Evolutionary conservation across 768 basidiomycete genomes (phyloP), one percentile per base, ranked within the genome.

Genomic region (Leccinellum luteum): DNA sequence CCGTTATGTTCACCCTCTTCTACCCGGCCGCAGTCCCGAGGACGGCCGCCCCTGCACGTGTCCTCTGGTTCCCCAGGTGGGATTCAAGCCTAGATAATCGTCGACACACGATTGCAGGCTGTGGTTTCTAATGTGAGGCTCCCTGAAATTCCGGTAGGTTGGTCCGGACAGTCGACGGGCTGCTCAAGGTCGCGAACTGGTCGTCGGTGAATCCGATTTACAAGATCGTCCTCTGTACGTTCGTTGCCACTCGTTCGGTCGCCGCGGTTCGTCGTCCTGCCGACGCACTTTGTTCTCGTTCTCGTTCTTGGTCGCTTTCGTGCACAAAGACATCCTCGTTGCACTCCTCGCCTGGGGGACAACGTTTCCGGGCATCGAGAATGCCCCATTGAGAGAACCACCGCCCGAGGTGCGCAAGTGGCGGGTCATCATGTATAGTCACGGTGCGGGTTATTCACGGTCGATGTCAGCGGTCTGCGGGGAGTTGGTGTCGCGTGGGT

Each of bases 381-480:
- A 74, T 28, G 71, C 71, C 0, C 61, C 64, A 7, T 55, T 73
- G 51, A 60, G 55, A 4, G 44, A 9, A 13, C 68, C 68, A 0
- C 63, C 67, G 0, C 31, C 10, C 31, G 21, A 28, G 9, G 52
- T 50, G 14, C 17, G 21, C 27, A 66, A 69, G 52, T 76, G 72
- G 71, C 76, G 76, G 0, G 66, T 81, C 8, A 65, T 81, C 59
- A 62, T 81, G 58, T 81, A 79, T 68, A 76, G 76, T 19, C 79
- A 81, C 57, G 79, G 79, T 13, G 71, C 75, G 7, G 76, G 76
- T 15, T 78, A 76, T 52, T 75, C 74, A 9, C 66, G 71, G 4
- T 66, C 73, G 34, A 78, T 77, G 67, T 69, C 64, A 12, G 73
- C 78, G 25, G 69, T 77, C 61, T 80, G 78, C 52, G 74, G 78